phyloP scores from a whole-genome alignment of 2,329 filamentous ascomycete species.

The Intubia oerlemansii region DNA sequence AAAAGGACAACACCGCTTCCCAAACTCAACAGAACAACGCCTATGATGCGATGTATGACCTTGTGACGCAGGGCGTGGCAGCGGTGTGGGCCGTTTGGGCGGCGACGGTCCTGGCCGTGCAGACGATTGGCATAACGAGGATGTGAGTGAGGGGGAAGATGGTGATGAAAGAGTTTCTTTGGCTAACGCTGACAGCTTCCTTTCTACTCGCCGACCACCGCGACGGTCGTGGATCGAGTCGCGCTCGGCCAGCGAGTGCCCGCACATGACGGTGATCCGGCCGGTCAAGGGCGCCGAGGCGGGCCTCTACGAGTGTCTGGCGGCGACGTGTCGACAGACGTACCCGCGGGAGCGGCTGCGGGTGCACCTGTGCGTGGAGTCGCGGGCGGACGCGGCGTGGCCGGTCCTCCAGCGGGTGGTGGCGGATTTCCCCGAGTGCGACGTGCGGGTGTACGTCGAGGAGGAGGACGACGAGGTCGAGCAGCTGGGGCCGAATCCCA shows the following conservation, averaged over 20 bases:
- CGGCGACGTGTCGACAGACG: slow-evolving; percentile 60
- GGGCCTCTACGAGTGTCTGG: slow-evolving; percentile 77
- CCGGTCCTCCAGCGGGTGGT: slow-evolving; percentile 52
- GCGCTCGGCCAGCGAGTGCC: slow-evolving; percentile 20
- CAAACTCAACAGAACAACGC: neutral
- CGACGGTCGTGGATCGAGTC: slow-evolving; percentile 27
- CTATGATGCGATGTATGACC: too few species aligned
- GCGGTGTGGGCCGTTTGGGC: neutral
- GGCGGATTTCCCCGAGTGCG: slow-evolving; percentile 57
- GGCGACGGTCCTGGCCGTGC: neutral
- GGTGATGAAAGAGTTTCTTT: too few species aligned
- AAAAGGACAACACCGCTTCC: neutral
- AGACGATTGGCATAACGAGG: neutral
- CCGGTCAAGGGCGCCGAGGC: slow-evolving; percentile 87
- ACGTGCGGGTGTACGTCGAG: slow-evolving; percentile 37
- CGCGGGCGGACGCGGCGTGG: slow-evolving; percentile 53
- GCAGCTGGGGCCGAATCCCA: slow-evolving; percentile 83
- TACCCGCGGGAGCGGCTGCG: slow-evolving; percentile 62
- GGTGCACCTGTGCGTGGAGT: slow-evolving; percentile 64
- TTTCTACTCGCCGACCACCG: slow-evolving; percentile 27
- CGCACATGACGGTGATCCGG: slow-evolving; percentile 75
- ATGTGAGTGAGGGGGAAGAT: neutral
- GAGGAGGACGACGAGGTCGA: slow-evolving; percentile 20
- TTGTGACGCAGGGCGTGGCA: neutral
- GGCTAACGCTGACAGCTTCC: slow-evolving; percentile 26